Evolutionary conservation across 345 rosid genomes (phyloP), one percentile per base, ranked within the genome.

Genomic region (Murraya paniculata): DNA sequence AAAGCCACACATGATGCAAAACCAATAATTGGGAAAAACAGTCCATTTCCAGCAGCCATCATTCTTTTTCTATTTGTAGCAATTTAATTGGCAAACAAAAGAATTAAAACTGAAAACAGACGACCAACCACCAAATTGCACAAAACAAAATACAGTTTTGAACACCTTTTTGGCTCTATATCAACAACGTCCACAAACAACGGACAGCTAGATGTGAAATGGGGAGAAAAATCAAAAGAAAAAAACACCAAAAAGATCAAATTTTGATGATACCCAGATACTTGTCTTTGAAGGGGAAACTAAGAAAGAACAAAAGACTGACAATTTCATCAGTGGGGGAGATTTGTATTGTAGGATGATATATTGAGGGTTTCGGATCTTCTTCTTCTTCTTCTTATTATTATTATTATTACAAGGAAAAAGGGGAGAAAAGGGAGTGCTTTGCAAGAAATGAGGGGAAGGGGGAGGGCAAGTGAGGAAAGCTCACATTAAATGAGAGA

Each of bases 1-100:
- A 95, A 90, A 30, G 83, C 88, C 64, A 91, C 83, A 73, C 98
- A 95, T 19, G 93, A 88, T 6, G 95, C 91, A 81, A 95, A 88
- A 13, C 97, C 98, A 36, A 95, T 79, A 86, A 94, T 87, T 67
- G 99, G 97, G 80, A 80, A 80, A 62, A 88, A 31, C 60, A 89
- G 72, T 65, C 95, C 91, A 80, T 91, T 89, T 67, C 90, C 93
- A 2, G 86, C 85, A 69, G 84, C 81, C 90, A 88, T 87, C 57
- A 53, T 53, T 53, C 57, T 81, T 73, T 85, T 84, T 80, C 78
- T 77, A 62, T 73, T 14, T 58, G 28, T 45, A 57, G 82, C 39
- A 35, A 8, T 30, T 31, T 67, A 60, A 25, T 53, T 80, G 68
- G 72, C 39, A 76, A 68, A 67, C 60, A 71, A 45, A 65, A 38